Percentiles rank a stretch among this genome's conserved stretches.
These are phyloP conservation scores for Tuber brumale DNA, from an alignment of 495 filamentous ascomycete genomes.

Conservation along the genomic window DNA sequence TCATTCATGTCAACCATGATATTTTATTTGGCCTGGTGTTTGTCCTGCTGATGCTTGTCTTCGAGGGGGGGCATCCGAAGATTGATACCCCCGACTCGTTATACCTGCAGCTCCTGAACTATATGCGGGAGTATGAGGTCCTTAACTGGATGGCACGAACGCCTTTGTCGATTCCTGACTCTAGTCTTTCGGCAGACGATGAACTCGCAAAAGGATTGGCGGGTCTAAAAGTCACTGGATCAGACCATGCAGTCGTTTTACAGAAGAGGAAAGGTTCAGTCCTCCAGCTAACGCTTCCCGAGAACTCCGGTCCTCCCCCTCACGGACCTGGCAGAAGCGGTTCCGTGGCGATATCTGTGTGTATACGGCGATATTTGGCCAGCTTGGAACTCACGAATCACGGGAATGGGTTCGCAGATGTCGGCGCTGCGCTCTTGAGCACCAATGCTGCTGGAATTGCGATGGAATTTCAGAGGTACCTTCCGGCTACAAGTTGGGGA, in stretches of 20 bases:
- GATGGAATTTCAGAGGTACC: conserved; percentile 65
- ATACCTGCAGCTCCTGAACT: conserved; percentile 59
- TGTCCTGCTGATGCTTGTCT: conserved; percentile 61
- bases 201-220: conserved; percentile 32
- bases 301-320: conserved; percentile 32
- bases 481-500: conserved; percentile 61
- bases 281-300: conserved; percentile 31
- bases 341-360: conserved; percentile 32
- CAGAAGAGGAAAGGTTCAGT: conserved; percentile 33
- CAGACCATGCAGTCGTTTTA: conserved; percentile 19
- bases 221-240: conserved; percentile 29
- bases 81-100: conserved; percentile 55
- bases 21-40: conserved; percentile 74
- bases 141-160: conserved; percentile 71
- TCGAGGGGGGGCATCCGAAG: conserved; percentile 16
- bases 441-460: conserved; percentile 49
- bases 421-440: conserved; percentile 28
- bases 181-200: conserved; percentile 29
- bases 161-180: conserved; percentile 42
- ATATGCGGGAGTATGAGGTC: conserved; percentile 67
- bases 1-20: conserved; percentile 58
- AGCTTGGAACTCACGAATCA: conserved; percentile 25
- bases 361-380: conserved; percentile 36
- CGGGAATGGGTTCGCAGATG: conserved; percentile 32
- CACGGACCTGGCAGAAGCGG: conserved; percentile 21